phyloP scores from a whole-genome alignment of 495 filamentous ascomycete genomes.

The Aspergillus olivimuriae region DNA sequence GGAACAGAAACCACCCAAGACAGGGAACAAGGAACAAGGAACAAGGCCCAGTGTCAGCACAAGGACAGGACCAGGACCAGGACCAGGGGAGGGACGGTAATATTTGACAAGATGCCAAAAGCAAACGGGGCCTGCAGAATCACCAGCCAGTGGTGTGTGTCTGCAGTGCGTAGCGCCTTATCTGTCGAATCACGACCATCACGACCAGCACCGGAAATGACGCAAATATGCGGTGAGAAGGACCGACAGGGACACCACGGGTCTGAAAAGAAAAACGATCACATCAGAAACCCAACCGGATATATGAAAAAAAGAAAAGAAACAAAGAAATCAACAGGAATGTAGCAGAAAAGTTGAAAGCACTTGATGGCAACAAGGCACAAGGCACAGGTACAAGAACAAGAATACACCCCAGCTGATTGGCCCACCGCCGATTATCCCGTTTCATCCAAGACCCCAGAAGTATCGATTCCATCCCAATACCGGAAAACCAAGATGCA shows the following conservation, averaged over 20 bases:
- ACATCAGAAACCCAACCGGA: background rate
- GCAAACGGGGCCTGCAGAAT: background rate
- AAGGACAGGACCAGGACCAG: too few species aligned
- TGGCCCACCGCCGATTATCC: background rate
- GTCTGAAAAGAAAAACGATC: slow-evolving; percentile 8
- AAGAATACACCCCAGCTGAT: slow-evolving; percentile 16
- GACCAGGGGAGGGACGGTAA: too few species aligned
- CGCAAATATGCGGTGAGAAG: slow-evolving; percentile 17
- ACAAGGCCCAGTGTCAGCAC: too few species aligned
- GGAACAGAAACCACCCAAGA: too few species aligned
- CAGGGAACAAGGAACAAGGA: too few species aligned
- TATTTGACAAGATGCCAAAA: too few species aligned
- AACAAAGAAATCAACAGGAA: background rate
- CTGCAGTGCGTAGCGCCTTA: background rate
- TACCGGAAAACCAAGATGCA: too few species aligned
- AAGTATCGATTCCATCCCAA: background rate
- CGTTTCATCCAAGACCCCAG: background rate
- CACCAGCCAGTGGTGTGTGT: background rate
- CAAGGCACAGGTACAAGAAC: too few species aligned
- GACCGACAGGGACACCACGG: too few species aligned
- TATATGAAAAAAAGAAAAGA: background rate
- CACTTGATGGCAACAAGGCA: slow-evolving; percentile 7
- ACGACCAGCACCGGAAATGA: too few species aligned
- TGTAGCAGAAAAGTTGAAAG: slow-evolving; percentile 5
- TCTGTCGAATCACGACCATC: background rate